Percentiles rank a stretch among this genome's conserved stretches.
Evolutionary conservation across 73 alveolate species (phyloP).

Genomic region (Paramecium caudatum): DNA sequence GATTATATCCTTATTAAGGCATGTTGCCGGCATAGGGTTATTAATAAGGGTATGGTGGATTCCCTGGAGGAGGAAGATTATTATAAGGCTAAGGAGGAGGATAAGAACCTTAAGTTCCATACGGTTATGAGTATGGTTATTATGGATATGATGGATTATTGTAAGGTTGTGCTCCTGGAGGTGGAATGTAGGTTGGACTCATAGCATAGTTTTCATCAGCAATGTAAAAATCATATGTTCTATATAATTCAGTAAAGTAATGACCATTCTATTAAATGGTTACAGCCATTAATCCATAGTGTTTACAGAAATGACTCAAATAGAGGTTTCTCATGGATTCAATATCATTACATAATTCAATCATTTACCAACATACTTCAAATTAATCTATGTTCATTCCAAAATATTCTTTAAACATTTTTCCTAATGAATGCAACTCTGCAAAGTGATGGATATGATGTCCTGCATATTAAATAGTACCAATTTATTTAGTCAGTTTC

Average conservation of each 20-base stretch:
- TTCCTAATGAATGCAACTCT: slow-evolving; percentile 49
- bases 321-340: neutral
- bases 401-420: slow-evolving; percentile 53
- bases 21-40: neutral
- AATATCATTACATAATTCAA: slow-evolving; percentile 7
- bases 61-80: neutral
- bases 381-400: slow-evolving; percentile 36
- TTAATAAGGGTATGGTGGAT: neutral
- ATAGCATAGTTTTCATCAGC: slow-evolving; percentile 1
- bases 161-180: slow-evolving; percentile 5
- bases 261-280: slow-evolving; percentile 5
- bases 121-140: neutral
- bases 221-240: slow-evolving; percentile 27
- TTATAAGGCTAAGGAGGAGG: neutral
- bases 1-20: neutral
- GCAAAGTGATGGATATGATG: slow-evolving; percentile 10
- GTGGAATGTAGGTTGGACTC: too few species aligned
- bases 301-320: slow-evolving; percentile 4
- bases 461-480: slow-evolving; percentile 4
- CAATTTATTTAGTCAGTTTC: slow-evolving; percentile 5
- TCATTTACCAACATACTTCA: slow-evolving; percentile 16
- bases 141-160: neutral
- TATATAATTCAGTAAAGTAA: neutral
- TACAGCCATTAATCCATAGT: slow-evolving; percentile 6
- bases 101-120: neutral